A percentile compares a stretch with the other conserved stretches of the same genome.
Conservation (phyloP, 768 basidiomycete genomes). For the Scleroderma bovista region DNA sequence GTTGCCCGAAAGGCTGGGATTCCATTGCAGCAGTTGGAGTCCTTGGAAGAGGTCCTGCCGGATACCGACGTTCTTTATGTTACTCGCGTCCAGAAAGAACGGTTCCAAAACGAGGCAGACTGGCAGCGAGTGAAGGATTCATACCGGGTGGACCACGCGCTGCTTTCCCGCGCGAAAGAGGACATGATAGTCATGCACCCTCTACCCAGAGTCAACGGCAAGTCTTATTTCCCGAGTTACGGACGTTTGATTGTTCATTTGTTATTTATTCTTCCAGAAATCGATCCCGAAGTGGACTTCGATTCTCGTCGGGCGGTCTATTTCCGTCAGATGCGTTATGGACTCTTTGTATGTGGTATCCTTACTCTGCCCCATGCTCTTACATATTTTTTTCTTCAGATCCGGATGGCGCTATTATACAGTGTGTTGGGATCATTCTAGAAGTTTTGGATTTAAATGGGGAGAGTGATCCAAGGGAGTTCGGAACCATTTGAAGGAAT, state of each 20-base stretch:
- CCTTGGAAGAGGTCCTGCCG: conserved; percentile 84
- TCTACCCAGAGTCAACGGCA: conserved; percentile 87
- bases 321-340: conserved; percentile 98
- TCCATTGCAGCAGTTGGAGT: conserved; percentile 72
- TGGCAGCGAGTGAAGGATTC: conserved; percentile 90
- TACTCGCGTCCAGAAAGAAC: conserved; percentile 93
- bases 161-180: conserved; percentile 88
- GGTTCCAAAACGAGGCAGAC: conserved; percentile 75
- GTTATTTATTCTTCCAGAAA: conserved; percentile 69
- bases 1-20: conserved; percentile 83
- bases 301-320: conserved; percentile 91
- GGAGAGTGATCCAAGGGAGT: too few relatives aligned
- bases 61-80: conserved; percentile 97
- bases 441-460: not conserved
- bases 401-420: conserved; percentile 76
- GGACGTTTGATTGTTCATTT: conserved; percentile 7
- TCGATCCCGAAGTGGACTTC: conserved; percentile 97
- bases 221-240: conserved; percentile 16
- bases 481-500: too few relatives aligned
- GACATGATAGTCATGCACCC: conserved; percentile 99
- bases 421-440: conserved; percentile 46
- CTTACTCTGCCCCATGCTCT: not conserved
- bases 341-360: conserved; percentile 80
- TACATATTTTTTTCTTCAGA: conserved; percentile 31
- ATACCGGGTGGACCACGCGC: conserved; percentile 90